These are phyloP conservation scores for Penicillium sp. DNA, from an alignment of 2,329 filamentous ascomycete species.

Conservation along the genomic window DNA sequence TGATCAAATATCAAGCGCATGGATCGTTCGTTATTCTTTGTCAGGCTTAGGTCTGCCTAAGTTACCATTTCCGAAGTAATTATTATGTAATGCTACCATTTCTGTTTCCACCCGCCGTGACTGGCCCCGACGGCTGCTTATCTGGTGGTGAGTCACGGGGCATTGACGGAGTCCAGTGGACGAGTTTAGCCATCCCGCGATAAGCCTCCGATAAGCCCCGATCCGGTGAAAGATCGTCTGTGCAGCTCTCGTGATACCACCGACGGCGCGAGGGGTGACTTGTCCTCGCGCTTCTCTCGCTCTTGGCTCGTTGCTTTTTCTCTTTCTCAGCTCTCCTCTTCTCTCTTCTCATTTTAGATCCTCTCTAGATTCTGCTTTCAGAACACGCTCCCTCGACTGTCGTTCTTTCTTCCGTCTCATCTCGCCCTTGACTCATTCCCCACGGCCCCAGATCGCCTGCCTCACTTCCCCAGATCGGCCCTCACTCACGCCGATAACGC, in stretches of 20 bases:
- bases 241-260: constrained; percentile 13
- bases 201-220: constrained; percentile 8
- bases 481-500: constrained; percentile 2
- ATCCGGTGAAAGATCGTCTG: constrained; percentile 6
- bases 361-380: neutral
- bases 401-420: neutral
- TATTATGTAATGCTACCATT: too few relatives aligned
- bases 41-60: too few relatives aligned
- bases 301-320: neutral
- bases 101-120: too few relatives aligned
- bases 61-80: too few relatives aligned
- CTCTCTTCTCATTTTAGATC: neutral
- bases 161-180: constrained; percentile 7
- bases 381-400: neutral
- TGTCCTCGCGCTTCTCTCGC: constrained; percentile 2
- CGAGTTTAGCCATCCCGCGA: constrained; percentile 2
- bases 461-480: constrained; percentile 10
- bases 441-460: neutral
- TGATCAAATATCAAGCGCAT: too few relatives aligned
- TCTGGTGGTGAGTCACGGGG: too few relatives aligned
- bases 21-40: too few relatives aligned
- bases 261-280: constrained; percentile 7
- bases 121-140: too few relatives aligned
- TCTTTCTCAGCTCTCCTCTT: neutral
- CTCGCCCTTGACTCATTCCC: neutral